Percentiles rank a stretch among this genome's conserved stretches.
These are phyloP conservation scores for Paraconiothyrium brasiliense DNA, from an alignment of 2,329 filamentous ascomycete genomes.

Conservation along the genomic window DNA sequence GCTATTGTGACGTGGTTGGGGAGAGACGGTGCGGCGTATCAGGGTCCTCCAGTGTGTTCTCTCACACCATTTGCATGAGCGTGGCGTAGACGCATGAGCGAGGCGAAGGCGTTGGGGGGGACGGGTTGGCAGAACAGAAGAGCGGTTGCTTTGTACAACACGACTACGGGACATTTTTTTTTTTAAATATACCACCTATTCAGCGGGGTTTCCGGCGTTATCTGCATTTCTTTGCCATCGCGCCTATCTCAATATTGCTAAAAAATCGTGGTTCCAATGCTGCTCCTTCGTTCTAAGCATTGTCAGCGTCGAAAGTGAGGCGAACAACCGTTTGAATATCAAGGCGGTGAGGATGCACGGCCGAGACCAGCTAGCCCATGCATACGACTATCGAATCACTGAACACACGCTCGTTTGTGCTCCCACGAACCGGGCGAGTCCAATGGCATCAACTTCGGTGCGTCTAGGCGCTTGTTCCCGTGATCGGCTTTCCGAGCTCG, in stretches of 20 bases:
- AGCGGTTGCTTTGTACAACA: conserved; percentile 19
- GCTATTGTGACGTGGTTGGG: conserved; percentile 2
- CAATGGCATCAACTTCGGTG: conserved; percentile 1
- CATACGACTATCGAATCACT: conserved; percentile 27
- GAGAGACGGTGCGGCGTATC: conserved; percentile 31
- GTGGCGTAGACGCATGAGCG: conserved; percentile 37
- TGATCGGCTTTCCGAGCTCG: neutral
- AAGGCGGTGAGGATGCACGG: conserved; percentile 18
- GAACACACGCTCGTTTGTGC: conserved; percentile 30
- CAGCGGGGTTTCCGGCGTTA: conserved; percentile 4
- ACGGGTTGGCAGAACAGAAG: conserved; percentile 21
- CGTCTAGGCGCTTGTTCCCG: conserved; percentile 4
- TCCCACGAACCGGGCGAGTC: conserved; percentile 20
- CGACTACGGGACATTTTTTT: conserved; percentile 10
- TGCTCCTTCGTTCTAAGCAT: neutral
- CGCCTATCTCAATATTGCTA: neutral
- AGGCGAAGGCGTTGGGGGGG: conserved; percentile 34
- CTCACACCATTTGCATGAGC: conserved; percentile 35
- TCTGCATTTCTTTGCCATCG: neutral
- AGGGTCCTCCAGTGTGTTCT: conserved; percentile 32
- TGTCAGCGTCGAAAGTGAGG: conserved; percentile 21
- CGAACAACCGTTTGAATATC: conserved; percentile 13
- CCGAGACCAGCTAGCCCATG: conserved; percentile 8
- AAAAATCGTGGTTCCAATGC: neutral
- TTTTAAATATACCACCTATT: conserved; percentile 15